These are phyloP conservation scores for Gonapodya prolifera DNA, from an alignment of 192 early-diverging fungal genomes.

Conservation along the genomic window DNA sequence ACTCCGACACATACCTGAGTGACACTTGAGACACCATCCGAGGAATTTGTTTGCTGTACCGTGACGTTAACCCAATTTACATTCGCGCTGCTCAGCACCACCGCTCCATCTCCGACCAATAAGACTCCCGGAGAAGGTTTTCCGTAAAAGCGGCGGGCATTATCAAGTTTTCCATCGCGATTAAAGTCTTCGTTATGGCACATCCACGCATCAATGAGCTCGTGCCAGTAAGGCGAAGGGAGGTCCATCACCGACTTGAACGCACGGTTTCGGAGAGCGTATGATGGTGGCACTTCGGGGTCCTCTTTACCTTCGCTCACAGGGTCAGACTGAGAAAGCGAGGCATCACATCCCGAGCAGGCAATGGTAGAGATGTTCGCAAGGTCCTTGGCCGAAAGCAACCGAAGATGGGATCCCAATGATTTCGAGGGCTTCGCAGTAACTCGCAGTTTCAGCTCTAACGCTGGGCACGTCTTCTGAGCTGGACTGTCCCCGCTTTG, in stretches of 20 bases:
- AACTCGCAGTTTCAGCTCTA: not conserved
- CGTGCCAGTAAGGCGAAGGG: conserved; percentile 40
- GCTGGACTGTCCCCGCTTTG: not conserved
- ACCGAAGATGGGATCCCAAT: not conserved
- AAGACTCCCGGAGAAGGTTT: not conserved
- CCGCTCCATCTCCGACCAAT: not conserved
- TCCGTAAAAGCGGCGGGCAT: not conserved
- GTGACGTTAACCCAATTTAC: not conserved
- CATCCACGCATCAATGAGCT: conserved; percentile 39
- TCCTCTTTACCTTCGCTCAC: not conserved
- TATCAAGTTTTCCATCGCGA: not conserved
- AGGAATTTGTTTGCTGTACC: too few species aligned
- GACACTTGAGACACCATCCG: too few species aligned
- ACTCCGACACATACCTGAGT: too few species aligned
- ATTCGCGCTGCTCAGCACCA: not conserved
- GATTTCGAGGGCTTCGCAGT: not conserved
- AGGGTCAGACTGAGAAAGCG: not conserved
- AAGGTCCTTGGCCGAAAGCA: not conserved
- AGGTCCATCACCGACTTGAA: conserved; percentile 20
- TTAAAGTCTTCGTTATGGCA: conserved; percentile 39
- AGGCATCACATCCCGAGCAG: not conserved
- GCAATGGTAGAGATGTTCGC: not conserved
- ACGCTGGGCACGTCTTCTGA: not conserved
- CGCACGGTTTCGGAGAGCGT: not conserved
- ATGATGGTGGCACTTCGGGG: not conserved